Evolutionary conservation across 768 basidiomycete species (phyloP), one percentile per base, ranked within the genome.

Genomic region (Daedaleopsis sinensis): DNA sequence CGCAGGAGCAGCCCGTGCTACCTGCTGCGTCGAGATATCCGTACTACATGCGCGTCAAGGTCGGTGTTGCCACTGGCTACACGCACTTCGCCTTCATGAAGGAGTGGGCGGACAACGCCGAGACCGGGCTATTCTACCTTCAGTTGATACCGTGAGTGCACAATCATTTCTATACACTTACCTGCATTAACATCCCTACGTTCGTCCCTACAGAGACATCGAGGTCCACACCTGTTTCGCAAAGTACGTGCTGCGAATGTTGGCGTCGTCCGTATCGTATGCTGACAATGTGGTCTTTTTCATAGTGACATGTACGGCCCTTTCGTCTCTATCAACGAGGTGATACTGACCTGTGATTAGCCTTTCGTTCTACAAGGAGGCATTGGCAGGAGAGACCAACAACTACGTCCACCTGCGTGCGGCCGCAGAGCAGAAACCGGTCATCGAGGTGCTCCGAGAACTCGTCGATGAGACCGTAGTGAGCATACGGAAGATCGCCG

Each of bases 31-130:
- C 65, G 11, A 58, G 58, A 5, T 76, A 72, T 47, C 63, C 75
- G 1, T 63, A 61, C 13, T 74, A 68, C 50, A 64, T 69, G 7
- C 60, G 63, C 16, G 5, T 68, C 60, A 55, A 61, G 46, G 75
- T 77, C 23, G 79, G 78, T 1, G 63, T 71, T 8, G 63, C 69
- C 0, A 75, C 77, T 53, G 71, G 74, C 0, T 81, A 73, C 43
- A 63, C 65, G 1, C 65, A 76, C 51, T 73, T 77, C 66, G 68
- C 73, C 18, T 57, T 57, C 32, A 19, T 35, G 11, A 19, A 21
- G 18, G 23, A n/a, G 11, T 82, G 79, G 59, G 72, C 3, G 4
- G 8, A 13, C 1, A 56, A 64, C 10, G 21, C 77, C 5, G n/a
- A n/a, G n/a, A n/a, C n/a, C n/a, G 11, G 32, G 5, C 19, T 19